Percentiles rank a stretch among this genome's conserved stretches.
These are phyloP conservation scores for Parascedosporium putredinis DNA, from an alignment of 2,329 filamentous ascomycete genomes.

Conservation along the genomic window DNA sequence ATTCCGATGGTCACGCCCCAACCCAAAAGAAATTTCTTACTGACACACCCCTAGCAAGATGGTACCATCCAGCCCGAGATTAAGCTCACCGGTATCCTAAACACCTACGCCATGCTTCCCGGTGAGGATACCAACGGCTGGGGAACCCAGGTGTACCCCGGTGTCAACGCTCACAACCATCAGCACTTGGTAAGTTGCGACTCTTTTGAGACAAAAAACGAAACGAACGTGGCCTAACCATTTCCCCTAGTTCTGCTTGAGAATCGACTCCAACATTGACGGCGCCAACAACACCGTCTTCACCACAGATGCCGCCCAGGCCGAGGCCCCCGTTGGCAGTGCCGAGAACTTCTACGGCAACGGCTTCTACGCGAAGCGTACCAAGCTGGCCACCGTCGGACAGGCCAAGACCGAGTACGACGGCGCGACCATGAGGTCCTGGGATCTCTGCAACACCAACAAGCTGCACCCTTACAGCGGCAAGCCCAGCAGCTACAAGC, in stretches of 20 bases:
- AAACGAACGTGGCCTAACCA: not conserved
- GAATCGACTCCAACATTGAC: constrained; percentile 79
- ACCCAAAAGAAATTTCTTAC: too few species aligned
- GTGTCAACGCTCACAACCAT: constrained; percentile 88
- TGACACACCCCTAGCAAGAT: too few species aligned
- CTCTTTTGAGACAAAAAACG: not conserved
- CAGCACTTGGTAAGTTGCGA: constrained; percentile 53
- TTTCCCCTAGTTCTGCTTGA: constrained; percentile 58
- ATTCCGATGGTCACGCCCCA: constrained; percentile 14
- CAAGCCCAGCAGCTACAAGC: constrained; percentile 79
- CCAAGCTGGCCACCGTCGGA: constrained; percentile 60
- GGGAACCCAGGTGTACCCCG: constrained; percentile 82
- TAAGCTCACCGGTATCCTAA: constrained; percentile 83
- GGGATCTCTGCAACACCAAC: constrained; percentile 82
- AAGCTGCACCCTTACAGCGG: constrained; percentile 78
- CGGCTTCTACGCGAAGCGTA: constrained; percentile 78
- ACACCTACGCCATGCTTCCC: constrained; percentile 74
- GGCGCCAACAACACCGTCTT: constrained; percentile 77
- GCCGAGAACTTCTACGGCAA: constrained; percentile 82
- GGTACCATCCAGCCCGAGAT: constrained; percentile 88
- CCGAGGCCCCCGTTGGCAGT: constrained; percentile 66
- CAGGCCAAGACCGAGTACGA: constrained; percentile 72
- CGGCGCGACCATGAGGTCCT: constrained; percentile 66
- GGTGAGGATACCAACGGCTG: constrained; percentile 76
- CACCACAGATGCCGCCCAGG: constrained; percentile 64